These are phyloP conservation scores for Panaeolus papilionaceus DNA, from an alignment of 768 basidiomycete species.

Conservation along the genomic window DNA sequence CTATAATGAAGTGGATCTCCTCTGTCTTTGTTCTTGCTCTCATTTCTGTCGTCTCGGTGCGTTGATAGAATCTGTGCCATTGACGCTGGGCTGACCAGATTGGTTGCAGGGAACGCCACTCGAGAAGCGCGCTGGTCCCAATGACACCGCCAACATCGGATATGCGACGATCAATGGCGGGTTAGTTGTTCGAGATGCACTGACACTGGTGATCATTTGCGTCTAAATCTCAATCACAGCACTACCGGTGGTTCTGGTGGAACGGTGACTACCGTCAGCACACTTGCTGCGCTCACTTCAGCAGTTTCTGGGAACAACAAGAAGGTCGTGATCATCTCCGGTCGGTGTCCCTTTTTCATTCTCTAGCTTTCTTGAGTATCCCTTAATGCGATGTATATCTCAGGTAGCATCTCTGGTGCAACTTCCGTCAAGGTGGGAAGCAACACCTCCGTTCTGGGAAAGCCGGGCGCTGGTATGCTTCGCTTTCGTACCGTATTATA, in stretches of 20 bases:
- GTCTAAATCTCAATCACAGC: conserved; percentile 27
- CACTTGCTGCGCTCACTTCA: conserved; percentile 44
- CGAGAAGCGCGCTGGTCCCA: conserved; percentile 41
- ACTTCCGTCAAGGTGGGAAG: conserved; percentile 47
- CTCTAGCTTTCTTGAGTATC: no score
- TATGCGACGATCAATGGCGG: conserved; percentile 47
- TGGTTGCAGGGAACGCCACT: conserved; percentile 22
- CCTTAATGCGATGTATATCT: no score
- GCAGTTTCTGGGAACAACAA: conserved; percentile 47
- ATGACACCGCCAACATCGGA: conserved; percentile 44
- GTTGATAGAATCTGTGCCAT: conserved; percentile 14
- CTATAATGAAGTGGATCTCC: conserved; percentile 36
- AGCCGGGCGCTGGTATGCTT: conserved; percentile 41
- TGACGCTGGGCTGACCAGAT: conserved; percentile 1
- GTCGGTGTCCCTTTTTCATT: conserved; percentile 23
- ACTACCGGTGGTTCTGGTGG: conserved; percentile 53
- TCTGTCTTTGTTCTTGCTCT: conserved; percentile 39
- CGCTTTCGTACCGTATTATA: neutral
- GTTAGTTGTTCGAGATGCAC: conserved; percentile 25
- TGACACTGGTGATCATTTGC: neutral
- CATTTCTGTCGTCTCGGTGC: conserved; percentile 36
- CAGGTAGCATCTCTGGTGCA: conserved; percentile 50
- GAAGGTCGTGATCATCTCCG: conserved; percentile 51
- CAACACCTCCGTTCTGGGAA: conserved; percentile 50
- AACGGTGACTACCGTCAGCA: conserved; percentile 47